Conservation (phyloP, 805 yeast species). For the Teunomyces atbi region DNA sequence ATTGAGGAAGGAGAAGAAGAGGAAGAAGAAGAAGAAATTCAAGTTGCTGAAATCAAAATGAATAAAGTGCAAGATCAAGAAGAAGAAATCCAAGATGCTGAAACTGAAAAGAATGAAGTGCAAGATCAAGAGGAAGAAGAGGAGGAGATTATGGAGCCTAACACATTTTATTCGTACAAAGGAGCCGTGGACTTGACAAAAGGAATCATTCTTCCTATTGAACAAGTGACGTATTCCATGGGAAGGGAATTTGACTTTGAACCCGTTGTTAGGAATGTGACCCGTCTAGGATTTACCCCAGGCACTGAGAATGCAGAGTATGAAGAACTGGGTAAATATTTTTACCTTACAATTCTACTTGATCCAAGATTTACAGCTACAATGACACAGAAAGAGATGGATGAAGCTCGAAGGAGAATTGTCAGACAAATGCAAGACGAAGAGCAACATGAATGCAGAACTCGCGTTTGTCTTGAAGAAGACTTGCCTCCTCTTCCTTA, state of each 20-base stretch:
- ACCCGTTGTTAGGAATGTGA: not conserved
- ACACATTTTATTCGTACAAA: too few species aligned
- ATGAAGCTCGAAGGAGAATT: not conserved
- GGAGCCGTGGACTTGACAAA: not conserved
- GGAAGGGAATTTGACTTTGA: not conserved
- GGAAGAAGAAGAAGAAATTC: not conserved
- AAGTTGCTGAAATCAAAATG: not conserved
- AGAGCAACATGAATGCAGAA: not conserved
- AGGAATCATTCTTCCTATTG: not conserved
- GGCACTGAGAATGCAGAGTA: too few species aligned
- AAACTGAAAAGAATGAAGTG: too few species aligned
- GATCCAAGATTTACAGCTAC: not conserved
- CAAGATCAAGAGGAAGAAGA: too few species aligned
- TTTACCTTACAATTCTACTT: not conserved
- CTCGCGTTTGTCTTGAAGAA: not conserved
- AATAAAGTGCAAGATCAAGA: not conserved
- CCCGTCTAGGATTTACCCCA: too few species aligned
- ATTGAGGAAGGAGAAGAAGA: not conserved
- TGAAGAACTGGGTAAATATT: not conserved
- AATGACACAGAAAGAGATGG: not conserved
- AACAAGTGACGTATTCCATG: not conserved
- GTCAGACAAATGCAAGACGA: not conserved
- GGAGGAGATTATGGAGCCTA: too few species aligned
- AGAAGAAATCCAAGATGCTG: not conserved
- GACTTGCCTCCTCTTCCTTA: not conserved